A percentile compares a stretch with the other conserved stretches of the same genome.
phyloP scores from a whole-genome alignment of 179 eudicot species.

The Heliamphora pulchella region DNA sequence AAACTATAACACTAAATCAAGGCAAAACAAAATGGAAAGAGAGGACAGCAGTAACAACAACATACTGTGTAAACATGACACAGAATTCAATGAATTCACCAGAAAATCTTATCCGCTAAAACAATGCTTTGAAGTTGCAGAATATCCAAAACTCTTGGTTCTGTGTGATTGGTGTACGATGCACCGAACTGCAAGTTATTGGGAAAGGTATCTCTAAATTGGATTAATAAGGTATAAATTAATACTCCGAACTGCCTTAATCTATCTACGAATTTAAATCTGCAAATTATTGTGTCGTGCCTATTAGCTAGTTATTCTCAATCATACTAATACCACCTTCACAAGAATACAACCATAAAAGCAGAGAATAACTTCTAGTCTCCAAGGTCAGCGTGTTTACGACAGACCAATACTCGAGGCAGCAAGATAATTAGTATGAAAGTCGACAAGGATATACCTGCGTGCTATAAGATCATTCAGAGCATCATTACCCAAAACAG shows the following conservation, averaged over 20 bases:
- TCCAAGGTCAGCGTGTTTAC: not conserved
- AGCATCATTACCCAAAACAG: slow-evolving; percentile 89
- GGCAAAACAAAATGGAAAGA: not conserved
- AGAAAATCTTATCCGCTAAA: not conserved
- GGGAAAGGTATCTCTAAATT: not conserved
- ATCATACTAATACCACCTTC: not conserved
- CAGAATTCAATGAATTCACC: not conserved
- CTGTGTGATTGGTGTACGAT: not conserved
- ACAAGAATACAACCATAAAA: not conserved
- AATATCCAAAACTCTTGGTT: slow-evolving; percentile 9
- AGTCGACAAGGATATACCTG: slow-evolving; percentile 39
- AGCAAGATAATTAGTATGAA: not conserved
- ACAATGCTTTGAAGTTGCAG: not conserved
- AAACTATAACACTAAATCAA: not conserved
- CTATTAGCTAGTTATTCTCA: not conserved
- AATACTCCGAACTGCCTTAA: slow-evolving; percentile 4
- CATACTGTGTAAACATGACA: not conserved
- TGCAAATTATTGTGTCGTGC: not conserved
- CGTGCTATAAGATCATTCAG: slow-evolving; percentile 90
- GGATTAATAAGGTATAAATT: not conserved
- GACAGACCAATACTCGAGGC: not conserved
- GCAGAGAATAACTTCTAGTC: not conserved
- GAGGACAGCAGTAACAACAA: not conserved
- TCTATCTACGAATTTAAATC: not conserved
- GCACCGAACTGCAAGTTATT: not conserved